Base-by-base conservation (phyloP, 805 yeast genomes). In the Blastobotrys robertii region DNA sequence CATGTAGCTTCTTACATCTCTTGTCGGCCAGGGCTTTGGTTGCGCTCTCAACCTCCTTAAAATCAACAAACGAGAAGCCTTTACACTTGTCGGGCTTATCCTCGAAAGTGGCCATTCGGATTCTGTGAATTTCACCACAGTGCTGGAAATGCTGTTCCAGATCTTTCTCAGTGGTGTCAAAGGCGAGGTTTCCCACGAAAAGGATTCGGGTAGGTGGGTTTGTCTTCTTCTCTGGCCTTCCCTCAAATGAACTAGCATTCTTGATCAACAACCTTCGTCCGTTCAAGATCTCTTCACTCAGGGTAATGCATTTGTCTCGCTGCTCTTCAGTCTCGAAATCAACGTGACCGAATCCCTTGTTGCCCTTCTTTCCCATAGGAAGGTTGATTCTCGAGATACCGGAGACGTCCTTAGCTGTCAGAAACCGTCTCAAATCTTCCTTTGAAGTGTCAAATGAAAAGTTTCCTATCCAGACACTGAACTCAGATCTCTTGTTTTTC, bases 81-180 rank as follows among this genome's bases (percentile, higher is more conserved):
- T 92, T 92, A 69, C 97, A 90, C 59, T 88, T 90, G 1, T 97
- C 97, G 40, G 83, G 68, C 25, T 19, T 19, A 59, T 90, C 98
- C 64, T 92, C 87, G 64, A 90, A 90, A n/a, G 98, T 88, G 3
- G 97, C 97, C 94, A 88, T 90, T 62, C 98, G 76, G 42, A 90
- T 76, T 51, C 76, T 76, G 25, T 70, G 65, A 46, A 94, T 90
- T 49, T 83, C 87, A 33, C 97, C 97, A 65, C 95, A 87, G 55
- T 82, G 90, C 62, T 82, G 81, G 69, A 90, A 90, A 49, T 84
- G 95, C 52, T 77, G 81, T 50, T 77, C 79, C 36, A 90, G 66
- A 49, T 78, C 63, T 28, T 83, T 94, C 47, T 82, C 79, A 1
- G 94, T 84, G 8, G 97, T 84, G 58, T 88, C 97, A 57, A 86